Evolutionary conservation across 805 yeast genomes (phyloP), one percentile per base, ranked within the genome.

Genomic region (Candida broadrunensis): DNA sequence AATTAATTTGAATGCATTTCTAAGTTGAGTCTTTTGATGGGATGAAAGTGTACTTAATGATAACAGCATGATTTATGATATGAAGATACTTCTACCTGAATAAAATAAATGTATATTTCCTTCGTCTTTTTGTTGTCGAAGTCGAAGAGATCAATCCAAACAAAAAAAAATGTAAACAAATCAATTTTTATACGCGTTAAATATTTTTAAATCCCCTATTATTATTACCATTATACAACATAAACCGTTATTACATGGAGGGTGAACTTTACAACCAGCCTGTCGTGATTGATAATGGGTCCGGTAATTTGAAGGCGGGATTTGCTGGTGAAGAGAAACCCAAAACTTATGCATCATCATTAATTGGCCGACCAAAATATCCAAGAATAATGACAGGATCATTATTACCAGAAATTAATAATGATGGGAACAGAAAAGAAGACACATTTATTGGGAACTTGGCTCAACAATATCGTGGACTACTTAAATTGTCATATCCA

Each of bases 291-390:
- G 76, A 70, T 47, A 70, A 70, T 50, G 97, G 98, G 6, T 83
- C 96, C 3, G 95, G 96, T 1, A 73, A 75, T 29, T 69, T 90
- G 40, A 85, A 88, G 56, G 87, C 95, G 1, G 97, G 98, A 1
- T 87, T 90, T 61, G 95, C 97, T 0, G 97, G 97, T 17, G 95
- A 86, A 49, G 93, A 88, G 37, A 75, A 70, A 49, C 98, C 98
- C 3, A 75, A 79, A 51, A 61, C 77, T 34, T 73, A 72, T 49
- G 78, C 80, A 21, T 80, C 89, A 2, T 66, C 88, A 17, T 62
- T 83, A 21, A 73, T 88, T 2, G 98, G 98, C 4, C 67, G 83
- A 42, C 91, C 95, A 9, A 90, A 88, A 56, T 91, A 90, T 58
- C 76, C 81, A 27, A 82, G 86, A 54, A 77, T 86, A 37, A 88